These are phyloP conservation scores for Melocanna baccifera DNA, from an alignment of 176 grass and related monocot species.

Conservation along the genomic window DNA sequence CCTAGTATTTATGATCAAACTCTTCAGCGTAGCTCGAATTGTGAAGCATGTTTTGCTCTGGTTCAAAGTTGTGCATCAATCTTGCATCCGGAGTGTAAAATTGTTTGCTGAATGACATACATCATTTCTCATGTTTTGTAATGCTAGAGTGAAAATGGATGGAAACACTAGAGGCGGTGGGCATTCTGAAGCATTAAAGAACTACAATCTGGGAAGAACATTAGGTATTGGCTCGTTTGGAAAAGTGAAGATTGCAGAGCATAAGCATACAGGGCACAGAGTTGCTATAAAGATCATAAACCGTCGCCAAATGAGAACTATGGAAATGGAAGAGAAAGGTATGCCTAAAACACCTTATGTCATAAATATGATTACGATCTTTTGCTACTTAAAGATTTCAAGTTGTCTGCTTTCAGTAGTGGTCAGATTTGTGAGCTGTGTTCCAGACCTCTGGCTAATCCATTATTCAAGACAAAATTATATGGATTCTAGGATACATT, in stretches of 20 bases:
- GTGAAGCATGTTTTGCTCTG: not conserved
- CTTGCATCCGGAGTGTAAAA: not conserved
- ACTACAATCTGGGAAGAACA: slow-evolving; percentile 81
- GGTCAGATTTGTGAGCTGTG: not conserved
- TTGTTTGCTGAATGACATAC: slow-evolving; percentile 1
- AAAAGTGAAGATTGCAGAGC: slow-evolving; percentile 93
- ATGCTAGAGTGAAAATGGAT: slow-evolving; percentile 61
- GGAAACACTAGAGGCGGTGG: slow-evolving; percentile 46
- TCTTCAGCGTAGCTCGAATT: not conserved
- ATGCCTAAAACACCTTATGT: not conserved
- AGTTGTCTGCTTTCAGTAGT: not conserved
- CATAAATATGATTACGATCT: not conserved
- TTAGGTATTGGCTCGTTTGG: slow-evolving; percentile 91
- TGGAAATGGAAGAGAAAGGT: slow-evolving; percentile 97
- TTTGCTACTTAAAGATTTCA: not conserved
- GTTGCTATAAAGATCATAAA: slow-evolving; percentile 95
- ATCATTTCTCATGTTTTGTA: slow-evolving; percentile 3
- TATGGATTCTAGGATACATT: not conserved
- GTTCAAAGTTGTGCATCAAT: not conserved
- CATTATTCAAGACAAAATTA: not conserved
- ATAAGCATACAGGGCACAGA: slow-evolving; percentile 72
- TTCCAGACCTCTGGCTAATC: not conserved
- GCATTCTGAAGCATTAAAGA: slow-evolving; percentile 61
- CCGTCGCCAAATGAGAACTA: slow-evolving; percentile 69
- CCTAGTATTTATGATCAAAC: not conserved